Evolutionary conservation across 768 basidiomycete species (phyloP).

Genomic region (Saitozyma podzolica): DNA sequence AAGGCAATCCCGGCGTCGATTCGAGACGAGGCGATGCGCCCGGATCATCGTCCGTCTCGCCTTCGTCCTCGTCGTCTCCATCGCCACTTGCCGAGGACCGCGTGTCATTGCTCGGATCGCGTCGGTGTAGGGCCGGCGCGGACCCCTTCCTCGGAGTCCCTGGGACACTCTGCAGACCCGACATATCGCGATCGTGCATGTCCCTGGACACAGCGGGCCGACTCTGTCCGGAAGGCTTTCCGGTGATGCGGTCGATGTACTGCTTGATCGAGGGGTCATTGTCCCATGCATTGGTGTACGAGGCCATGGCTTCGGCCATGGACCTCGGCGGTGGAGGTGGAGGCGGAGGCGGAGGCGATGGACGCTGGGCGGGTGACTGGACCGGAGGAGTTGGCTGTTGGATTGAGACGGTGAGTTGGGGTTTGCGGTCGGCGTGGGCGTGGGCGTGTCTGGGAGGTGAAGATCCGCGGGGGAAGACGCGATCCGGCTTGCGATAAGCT

Average conservation of each 20-base stretch:
- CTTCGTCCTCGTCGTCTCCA: constrained; percentile 51
- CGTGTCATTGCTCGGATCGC: constrained; percentile 4
- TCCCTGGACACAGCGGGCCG: background rate
- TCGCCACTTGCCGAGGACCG: constrained; percentile 46
- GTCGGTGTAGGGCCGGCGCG: background rate
- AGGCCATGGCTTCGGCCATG: constrained; percentile 54
- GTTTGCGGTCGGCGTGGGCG: constrained; percentile 1
- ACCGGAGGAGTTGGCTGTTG: constrained; percentile 1
- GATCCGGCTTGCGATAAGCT: constrained; percentile 23
- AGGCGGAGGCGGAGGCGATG: constrained; percentile 27
- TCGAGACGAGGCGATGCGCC: background rate
- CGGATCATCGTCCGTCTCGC: constrained; percentile 18
- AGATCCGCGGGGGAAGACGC: constrained; percentile 51
- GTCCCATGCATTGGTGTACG: constrained; percentile 84
- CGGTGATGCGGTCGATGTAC: constrained; percentile 59
- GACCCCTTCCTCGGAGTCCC: constrained; percentile 4
- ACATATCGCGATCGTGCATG: background rate
- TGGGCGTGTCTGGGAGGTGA: constrained; percentile 10
- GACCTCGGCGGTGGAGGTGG: constrained; percentile 60
- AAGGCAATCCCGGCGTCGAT: background rate
- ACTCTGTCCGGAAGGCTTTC: constrained; percentile 7
- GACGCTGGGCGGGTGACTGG: background rate
- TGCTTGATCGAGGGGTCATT: constrained; percentile 72
- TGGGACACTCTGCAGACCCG: constrained; percentile 5
- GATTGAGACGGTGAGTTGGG: background rate